These are phyloP conservation scores for Aspergillus novoparasiticus DNA, from an alignment of 2,329 filamentous ascomycete genomes.

Conservation along the genomic window DNA sequence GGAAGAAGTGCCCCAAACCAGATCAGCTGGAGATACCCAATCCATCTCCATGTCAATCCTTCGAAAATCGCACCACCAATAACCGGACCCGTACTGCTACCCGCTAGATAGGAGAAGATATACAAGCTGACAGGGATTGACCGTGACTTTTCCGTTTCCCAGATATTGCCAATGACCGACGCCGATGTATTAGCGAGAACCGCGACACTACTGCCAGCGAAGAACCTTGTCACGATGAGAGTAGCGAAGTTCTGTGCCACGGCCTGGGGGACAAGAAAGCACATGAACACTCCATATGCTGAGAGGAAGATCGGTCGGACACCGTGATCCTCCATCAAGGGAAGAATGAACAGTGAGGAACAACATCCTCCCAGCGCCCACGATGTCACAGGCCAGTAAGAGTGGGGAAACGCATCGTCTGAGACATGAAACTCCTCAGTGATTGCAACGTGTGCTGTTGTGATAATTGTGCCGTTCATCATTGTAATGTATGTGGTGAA, in stretches of 20 bases:
- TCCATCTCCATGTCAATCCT: slow-evolving; percentile 37
- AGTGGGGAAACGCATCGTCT: slow-evolving; percentile 33
- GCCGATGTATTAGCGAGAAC: slow-evolving; percentile 41
- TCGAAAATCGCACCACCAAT: slow-evolving; percentile 41
- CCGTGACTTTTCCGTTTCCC: slow-evolving; percentile 33
- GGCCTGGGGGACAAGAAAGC: slow-evolving; percentile 46
- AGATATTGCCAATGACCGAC: slow-evolving; percentile 33
- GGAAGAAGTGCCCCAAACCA: slow-evolving; percentile 40
- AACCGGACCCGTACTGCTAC: slow-evolving; percentile 47
- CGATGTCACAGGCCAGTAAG: slow-evolving; percentile 36
- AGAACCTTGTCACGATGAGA: slow-evolving; percentile 45
- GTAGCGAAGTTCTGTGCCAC: slow-evolving; percentile 50
- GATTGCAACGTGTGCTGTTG: slow-evolving; percentile 37
- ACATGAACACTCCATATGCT: slow-evolving; percentile 40
- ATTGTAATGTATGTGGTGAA: slow-evolving; percentile 36
- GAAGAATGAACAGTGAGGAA: slow-evolving; percentile 34
- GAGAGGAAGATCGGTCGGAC: slow-evolving; percentile 44
- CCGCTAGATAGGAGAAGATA: slow-evolving; percentile 42
- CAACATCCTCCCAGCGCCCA: slow-evolving; percentile 35
- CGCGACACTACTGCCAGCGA: slow-evolving; percentile 45
- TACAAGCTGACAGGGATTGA: slow-evolving; percentile 46
- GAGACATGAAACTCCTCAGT: slow-evolving; percentile 37
- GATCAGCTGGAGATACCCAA: slow-evolving; percentile 46
- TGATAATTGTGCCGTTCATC: slow-evolving; percentile 44
- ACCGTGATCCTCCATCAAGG: slow-evolving; percentile 44